Evolutionary conservation across 2,329 filamentous ascomycete genomes (phyloP).

Genomic region (Drechmeria coniospora): DNA sequence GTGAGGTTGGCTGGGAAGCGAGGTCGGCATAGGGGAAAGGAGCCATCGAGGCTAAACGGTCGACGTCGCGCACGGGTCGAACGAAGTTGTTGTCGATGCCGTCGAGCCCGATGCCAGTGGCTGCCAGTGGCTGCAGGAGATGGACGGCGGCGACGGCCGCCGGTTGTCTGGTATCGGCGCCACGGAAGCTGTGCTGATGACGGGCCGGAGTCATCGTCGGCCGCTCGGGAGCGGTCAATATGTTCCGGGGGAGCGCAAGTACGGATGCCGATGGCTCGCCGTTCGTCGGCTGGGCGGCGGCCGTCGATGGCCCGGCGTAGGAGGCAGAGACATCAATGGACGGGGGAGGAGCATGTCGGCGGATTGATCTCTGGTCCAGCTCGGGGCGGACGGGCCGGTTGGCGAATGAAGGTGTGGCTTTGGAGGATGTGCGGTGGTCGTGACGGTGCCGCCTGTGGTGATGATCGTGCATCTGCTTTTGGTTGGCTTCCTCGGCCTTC

Average conservation of each 20-base stretch:
- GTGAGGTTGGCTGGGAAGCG: constrained; percentile 81
- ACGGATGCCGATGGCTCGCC: constrained; percentile 8
- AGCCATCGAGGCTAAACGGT: constrained; percentile 72
- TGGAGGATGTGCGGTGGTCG: constrained; percentile 31
- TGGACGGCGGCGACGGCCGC: constrained; percentile 34
- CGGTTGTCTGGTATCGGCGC: constrained; percentile 32
- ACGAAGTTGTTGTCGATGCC: constrained; percentile 57
- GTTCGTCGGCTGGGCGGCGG: constrained; percentile 10
- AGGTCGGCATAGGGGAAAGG: constrained; percentile 52
- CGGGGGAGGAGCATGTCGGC: constrained; percentile 70
- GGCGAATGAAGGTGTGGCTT: constrained; percentile 33
- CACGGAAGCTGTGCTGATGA: constrained; percentile 34
- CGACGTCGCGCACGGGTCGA: constrained; percentile 64
- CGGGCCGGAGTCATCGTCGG: constrained; percentile 17
- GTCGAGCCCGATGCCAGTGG: constrained; percentile 53
- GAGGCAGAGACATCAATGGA: constrained; percentile 38
- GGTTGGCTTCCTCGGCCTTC: constrained; percentile 69
- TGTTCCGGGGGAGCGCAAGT: constrained; percentile 5
- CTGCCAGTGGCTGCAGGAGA: constrained; percentile 45
- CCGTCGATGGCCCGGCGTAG: constrained; percentile 22
- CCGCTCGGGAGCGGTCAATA: constrained; percentile 7
- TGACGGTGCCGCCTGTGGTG: constrained; percentile 31
- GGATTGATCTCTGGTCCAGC: constrained; percentile 44
- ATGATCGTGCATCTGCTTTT: constrained; percentile 45
- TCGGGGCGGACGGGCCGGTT: constrained; percentile 38